These are phyloP conservation scores for Thoreauomyces humboldtii DNA, from an alignment of 192 early-diverging fungal species.

Conservation along the genomic window DNA sequence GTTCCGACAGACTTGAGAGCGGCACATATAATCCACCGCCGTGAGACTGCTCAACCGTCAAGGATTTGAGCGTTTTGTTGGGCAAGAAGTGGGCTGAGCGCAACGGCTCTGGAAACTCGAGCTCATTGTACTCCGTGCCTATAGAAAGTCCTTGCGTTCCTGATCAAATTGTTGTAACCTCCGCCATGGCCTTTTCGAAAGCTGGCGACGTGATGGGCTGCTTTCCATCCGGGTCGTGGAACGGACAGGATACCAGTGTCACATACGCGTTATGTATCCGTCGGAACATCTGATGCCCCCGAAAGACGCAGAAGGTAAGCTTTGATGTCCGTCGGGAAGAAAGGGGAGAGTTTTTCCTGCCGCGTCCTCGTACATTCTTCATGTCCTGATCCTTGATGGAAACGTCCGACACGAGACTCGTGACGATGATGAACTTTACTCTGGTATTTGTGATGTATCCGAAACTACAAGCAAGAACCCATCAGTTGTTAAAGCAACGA, in stretches of 20 bases:
- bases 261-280: constrained; percentile 84
- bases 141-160: no score
- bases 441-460: constrained; percentile 89
- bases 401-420: constrained; percentile 51
- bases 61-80: no score
- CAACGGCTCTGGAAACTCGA: no score
- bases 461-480: constrained; percentile 46
- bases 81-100: no score
- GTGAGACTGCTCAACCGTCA: no score
- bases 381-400: constrained; percentile 80
- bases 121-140: no score
- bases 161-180: no score
- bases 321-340: not conserved
- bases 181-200: constrained; percentile 52
- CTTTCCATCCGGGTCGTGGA: constrained; percentile 66
- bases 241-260: constrained; percentile 79
- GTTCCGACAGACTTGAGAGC: no score
- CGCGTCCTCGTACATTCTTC: constrained; percentile 54
- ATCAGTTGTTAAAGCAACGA: no score
- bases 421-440: constrained; percentile 60
- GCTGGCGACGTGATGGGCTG: constrained; percentile 51
- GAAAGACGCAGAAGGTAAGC: not conserved
- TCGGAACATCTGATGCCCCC: constrained; percentile 76
- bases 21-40: no score
- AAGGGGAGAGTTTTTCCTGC: not conserved